phyloP scores from a whole-genome alignment of 2,329 filamentous ascomycete genomes.

The Cordyceps sp. region DNA sequence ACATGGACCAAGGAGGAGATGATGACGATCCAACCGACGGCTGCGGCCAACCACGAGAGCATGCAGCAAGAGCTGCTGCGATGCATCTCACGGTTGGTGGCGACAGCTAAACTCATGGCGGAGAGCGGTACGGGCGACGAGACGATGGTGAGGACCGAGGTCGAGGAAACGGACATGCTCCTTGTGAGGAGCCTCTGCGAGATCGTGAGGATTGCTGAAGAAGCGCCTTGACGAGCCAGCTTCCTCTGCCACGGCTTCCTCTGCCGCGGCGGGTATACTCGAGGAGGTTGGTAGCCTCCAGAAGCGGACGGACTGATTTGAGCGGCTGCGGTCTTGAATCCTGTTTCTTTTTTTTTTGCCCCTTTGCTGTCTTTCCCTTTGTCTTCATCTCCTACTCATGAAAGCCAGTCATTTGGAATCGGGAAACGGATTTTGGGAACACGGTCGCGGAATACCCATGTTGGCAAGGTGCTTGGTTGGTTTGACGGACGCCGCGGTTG shows the following conservation, averaged over 20 bases:
- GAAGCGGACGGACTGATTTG: too few species aligned
- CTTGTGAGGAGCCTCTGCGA: conserved; percentile 25
- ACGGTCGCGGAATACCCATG: conserved; percentile 1
- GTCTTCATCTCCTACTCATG: background rate
- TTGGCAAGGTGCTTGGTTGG: conserved; percentile 1
- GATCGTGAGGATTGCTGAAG: conserved; percentile 22
- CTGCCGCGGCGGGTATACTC: too few species aligned
- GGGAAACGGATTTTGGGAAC: background rate
- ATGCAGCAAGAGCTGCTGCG: conserved; percentile 31
- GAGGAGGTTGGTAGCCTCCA: too few species aligned
- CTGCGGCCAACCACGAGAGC: conserved; percentile 12
- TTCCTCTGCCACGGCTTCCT: too few species aligned
- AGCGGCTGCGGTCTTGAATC: background rate
- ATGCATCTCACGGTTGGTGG: conserved; percentile 33
- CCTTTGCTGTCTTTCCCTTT: background rate
- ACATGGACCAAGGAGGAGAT: conserved; percentile 12
- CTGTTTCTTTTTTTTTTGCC: background rate
- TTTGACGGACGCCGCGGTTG: background rate
- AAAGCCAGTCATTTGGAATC: background rate
- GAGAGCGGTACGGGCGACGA: conserved; percentile 13
- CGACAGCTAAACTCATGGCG: conserved; percentile 25
- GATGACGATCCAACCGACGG: conserved; percentile 4
- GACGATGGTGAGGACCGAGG: conserved; percentile 12
- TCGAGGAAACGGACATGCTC: conserved; percentile 17
- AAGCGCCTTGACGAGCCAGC: conserved; percentile 5